Evolutionary conservation across 2,329 filamentous ascomycete genomes (phyloP), one percentile per base, ranked within the genome.

Genomic region (Leptodontidium sp.): DNA sequence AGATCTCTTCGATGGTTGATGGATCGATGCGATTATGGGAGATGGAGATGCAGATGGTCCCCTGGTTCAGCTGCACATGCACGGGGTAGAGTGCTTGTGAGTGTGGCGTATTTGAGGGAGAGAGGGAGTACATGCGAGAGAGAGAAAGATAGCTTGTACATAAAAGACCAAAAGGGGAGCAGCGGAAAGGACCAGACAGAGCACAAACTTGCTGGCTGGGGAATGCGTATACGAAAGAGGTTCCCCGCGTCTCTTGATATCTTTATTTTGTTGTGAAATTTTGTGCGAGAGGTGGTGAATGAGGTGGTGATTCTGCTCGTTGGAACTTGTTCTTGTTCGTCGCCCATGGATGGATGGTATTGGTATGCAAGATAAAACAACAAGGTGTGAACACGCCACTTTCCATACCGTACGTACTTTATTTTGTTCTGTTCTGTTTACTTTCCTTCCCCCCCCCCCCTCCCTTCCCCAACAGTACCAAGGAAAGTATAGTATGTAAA

Each of bases 81-180:
- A 59, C 14, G 57, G 21, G 21, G 29, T 59, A 26, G 21, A 43
- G 57, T 21, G 29, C 29, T 32, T 32, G 4, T 32, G 21, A 1
- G 55, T 38, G 35, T 59, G n/a, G 32, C 14, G 11, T 58, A 11
- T 26, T 14, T 6, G 21, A 29, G 40, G 38, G 11, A 9, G n/a
- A 12, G 43, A n/a, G 26, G 38, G 12, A 59, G 38, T 59, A 45
- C 57, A 59, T 59, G 57, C 35, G 17, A 15, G n/a, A 40, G 12
- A 58, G 35, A 11, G 12, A 58, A n/a, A 11, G n/a, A n/a, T 59
- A 38, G 57, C 38, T 45, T 59, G 57, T 59, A 59, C 38, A 59
- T 59, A 59, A 24, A 53, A 45, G 21, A 59, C 35, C 21, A 14
- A 59, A 43, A 26, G 21, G n/a, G 43, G 35, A 40, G n/a, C n/a